Percentiles rank a stretch among this genome's conserved stretches.
phyloP scores from a whole-genome alignment of 2,329 filamentous ascomycete species.

The Pestalotiopsis fici region DNA sequence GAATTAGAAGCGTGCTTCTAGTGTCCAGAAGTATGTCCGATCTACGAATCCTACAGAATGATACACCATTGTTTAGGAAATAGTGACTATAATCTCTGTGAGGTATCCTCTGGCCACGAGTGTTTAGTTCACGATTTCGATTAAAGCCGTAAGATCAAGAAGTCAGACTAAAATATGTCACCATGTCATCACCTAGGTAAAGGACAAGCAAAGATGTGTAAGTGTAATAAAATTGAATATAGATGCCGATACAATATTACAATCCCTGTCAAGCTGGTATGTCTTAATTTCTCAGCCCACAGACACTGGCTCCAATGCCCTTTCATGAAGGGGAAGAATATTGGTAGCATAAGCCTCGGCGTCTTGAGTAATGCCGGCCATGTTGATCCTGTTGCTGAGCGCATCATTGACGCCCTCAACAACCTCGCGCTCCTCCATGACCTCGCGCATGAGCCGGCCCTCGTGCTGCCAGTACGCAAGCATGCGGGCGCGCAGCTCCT shows the following conservation, averaged over 20 bases:
- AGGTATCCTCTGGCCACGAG: too few relatives aligned
- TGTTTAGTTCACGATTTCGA: too few relatives aligned
- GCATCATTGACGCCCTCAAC: slow-evolving; percentile 71
- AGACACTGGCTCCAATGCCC: slow-evolving; percentile 9
- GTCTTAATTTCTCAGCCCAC: slow-evolving; percentile 13
- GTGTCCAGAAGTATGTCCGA: too few relatives aligned
- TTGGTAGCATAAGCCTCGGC: slow-evolving; percentile 62
- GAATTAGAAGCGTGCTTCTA: too few relatives aligned
- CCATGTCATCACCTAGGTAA: too few relatives aligned
- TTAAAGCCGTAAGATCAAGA: too few relatives aligned
- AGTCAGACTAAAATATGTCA: too few relatives aligned
- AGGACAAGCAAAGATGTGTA: too few relatives aligned
- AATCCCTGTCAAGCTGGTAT: not conserved
- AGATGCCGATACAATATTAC: not conserved
- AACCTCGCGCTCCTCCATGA: slow-evolving; percentile 79
- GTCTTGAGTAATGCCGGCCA: slow-evolving; percentile 60
- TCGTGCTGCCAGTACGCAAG: slow-evolving; percentile 83
- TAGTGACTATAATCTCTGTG: too few relatives aligned
- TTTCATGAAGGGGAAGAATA: slow-evolving; percentile 33
- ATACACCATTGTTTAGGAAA: too few relatives aligned
- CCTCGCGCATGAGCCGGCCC: slow-evolving; percentile 68
- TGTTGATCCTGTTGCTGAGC: slow-evolving; percentile 63
- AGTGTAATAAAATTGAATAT: too few relatives aligned
- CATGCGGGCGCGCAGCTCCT: slow-evolving; percentile 64
- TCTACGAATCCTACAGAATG: too few relatives aligned